phyloP scores from a whole-genome alignment of 2,329 filamentous ascomycete genomes.

The Emergomyces pasteurianus region DNA sequence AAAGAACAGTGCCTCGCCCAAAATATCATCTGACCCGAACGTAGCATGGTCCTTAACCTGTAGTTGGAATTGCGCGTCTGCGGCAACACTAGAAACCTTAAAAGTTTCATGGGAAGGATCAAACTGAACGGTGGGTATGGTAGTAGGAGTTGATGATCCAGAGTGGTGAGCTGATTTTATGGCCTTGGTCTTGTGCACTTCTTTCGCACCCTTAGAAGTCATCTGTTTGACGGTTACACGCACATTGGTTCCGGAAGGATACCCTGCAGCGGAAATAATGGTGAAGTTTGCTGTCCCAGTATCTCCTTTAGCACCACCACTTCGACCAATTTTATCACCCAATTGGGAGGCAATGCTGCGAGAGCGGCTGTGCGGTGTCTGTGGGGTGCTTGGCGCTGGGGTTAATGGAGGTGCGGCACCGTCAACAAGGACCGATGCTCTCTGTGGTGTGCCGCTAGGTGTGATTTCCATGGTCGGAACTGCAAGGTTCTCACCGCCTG shows the following conservation, averaged over 20 bases:
- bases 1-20: slow-evolving; percentile 82
- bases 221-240: slow-evolving; percentile 62
- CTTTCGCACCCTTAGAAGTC: slow-evolving; percentile 56
- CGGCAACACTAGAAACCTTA: slow-evolving; percentile 57
- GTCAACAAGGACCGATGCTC: slow-evolving; percentile 31
- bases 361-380: slow-evolving; percentile 34
- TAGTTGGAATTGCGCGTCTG: slow-evolving; percentile 77
- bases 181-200: slow-evolving; percentile 85
- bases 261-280: slow-evolving; percentile 66
- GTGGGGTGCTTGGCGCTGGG: slow-evolving; percentile 14
- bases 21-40: slow-evolving; percentile 68
- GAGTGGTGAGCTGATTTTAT: slow-evolving; percentile 51
- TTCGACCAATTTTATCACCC: slow-evolving; percentile 40
- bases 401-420: slow-evolving; percentile 8
- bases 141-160: slow-evolving; percentile 2
- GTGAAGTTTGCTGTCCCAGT: slow-evolving; percentile 68
- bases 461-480: slow-evolving; percentile 10
- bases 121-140: slow-evolving; percentile 43
- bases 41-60: slow-evolving; percentile 74
- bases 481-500: slow-evolving; percentile 3
- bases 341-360: slow-evolving; percentile 40
- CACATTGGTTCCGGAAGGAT: slow-evolving; percentile 63
- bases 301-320: slow-evolving; percentile 42
- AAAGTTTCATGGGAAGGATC: slow-evolving; percentile 58
- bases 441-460: slow-evolving; percentile 24